These are phyloP conservation scores for Teratosphaeria viscida DNA, from an alignment of 2,329 filamentous ascomycete species.

Conservation along the genomic window DNA sequence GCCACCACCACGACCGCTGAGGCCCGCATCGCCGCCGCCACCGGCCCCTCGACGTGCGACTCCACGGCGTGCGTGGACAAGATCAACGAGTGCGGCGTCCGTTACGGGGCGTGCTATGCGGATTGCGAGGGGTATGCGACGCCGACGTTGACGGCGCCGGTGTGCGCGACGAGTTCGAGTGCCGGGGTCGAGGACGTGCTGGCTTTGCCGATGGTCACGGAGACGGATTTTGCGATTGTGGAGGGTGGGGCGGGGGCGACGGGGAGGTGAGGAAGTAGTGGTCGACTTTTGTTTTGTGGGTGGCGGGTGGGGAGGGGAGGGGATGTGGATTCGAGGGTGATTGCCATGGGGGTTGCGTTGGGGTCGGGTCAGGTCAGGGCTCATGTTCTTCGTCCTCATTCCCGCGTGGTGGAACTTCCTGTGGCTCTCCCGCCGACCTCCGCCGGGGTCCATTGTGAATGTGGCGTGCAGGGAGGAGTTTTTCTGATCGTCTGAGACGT, in stretches of 20 bases:
- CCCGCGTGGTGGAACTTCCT: too few relatives aligned
- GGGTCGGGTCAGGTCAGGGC: too few relatives aligned
- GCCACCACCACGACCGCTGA: background rate
- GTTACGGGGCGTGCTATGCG: slow-evolving; percentile 9
- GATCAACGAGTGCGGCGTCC: slow-evolving; percentile 13
- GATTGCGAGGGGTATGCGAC: slow-evolving; percentile 11
- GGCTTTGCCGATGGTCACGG: background rate
- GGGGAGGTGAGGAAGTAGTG: too few relatives aligned
- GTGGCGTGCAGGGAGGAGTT: too few relatives aligned
- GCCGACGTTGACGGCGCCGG: slow-evolving; percentile 13
- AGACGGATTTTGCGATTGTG: background rate
- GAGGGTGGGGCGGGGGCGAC: background rate
- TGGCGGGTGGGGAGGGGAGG: too few relatives aligned
- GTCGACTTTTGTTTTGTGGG: background rate
- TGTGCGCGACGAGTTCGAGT: slow-evolving; percentile 5
- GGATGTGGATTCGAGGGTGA: too few relatives aligned
- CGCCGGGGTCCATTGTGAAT: too few relatives aligned
- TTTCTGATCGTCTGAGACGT: too few relatives aligned
- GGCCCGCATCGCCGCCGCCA: background rate
- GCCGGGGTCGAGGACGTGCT: background rate
- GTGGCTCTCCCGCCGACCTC: too few relatives aligned
- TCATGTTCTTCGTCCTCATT: too few relatives aligned
- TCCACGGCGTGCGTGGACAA: slow-evolving; percentile 15
- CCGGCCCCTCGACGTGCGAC: background rate
- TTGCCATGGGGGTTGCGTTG: too few relatives aligned